Evolutionary conservation across 768 basidiomycete species (phyloP).

Genomic region (Polyporus arcularius): DNA sequence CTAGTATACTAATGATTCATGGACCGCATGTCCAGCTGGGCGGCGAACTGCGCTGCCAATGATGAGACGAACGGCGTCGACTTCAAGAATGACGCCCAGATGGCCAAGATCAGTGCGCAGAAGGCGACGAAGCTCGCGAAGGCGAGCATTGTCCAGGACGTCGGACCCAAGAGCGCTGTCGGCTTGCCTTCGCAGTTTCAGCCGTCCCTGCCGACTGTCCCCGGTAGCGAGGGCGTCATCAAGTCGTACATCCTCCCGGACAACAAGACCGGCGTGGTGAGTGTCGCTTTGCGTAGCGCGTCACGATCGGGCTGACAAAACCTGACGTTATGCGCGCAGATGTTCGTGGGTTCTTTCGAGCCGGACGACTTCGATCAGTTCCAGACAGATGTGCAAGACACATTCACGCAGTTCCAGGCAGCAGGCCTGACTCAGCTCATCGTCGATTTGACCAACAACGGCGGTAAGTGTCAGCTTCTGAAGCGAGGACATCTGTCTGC

Average conservation of each 20-base stretch:
- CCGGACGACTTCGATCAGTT: conserved; percentile 48
- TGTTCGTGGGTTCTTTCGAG: conserved; percentile 63
- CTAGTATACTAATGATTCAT: neutral
- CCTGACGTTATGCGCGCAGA: conserved; percentile 33
- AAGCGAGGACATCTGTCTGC: neutral
- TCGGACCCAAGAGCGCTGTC: conserved; percentile 38
- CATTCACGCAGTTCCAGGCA: conserved; percentile 46
- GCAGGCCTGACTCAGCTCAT: conserved; percentile 52
- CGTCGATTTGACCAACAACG: conserved; percentile 64
- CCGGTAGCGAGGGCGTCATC: conserved; percentile 52
- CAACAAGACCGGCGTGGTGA: conserved; percentile 59
- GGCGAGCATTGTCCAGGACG: conserved; percentile 44
- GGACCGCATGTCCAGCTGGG: conserved; percentile 47
- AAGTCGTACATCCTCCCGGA: conserved; percentile 58
- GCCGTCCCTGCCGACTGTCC: conserved; percentile 46
- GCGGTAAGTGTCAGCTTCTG: conserved; percentile 40
- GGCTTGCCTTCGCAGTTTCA: conserved; percentile 49
- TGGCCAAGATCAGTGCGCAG: conserved; percentile 2
- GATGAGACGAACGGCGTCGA: conserved; percentile 53
- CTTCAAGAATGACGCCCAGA: conserved; percentile 20
- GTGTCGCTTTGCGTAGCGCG: conserved; percentile 20
- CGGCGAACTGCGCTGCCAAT: conserved; percentile 56
- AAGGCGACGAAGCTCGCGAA: conserved; percentile 31
- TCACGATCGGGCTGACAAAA: too few relatives aligned
- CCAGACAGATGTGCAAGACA: conserved; percentile 50